Percentiles rank a stretch among this genome's conserved stretches.
These are phyloP conservation scores for Fusarium udum DNA, from an alignment of 2,329 filamentous ascomycete species.

Conservation along the genomic window DNA sequence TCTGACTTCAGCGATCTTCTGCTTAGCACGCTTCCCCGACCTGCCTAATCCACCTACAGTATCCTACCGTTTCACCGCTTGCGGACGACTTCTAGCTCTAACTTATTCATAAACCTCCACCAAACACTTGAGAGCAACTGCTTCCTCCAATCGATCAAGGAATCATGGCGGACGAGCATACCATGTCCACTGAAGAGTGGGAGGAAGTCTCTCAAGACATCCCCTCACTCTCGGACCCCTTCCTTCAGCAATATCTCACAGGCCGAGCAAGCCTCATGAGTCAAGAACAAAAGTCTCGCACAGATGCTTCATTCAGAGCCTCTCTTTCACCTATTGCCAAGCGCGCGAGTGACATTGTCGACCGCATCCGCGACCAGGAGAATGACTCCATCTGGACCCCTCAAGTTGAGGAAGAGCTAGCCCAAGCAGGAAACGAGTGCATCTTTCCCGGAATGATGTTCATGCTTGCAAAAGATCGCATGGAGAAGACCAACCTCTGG, in stretches of 20 bases:
- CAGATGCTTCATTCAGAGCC: slow-evolving; percentile 75
- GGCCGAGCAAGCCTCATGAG: slow-evolving; percentile 79
- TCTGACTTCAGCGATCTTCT: slow-evolving; percentile 16
- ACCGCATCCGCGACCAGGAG: slow-evolving; percentile 81
- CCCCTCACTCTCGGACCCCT: slow-evolving; percentile 71
- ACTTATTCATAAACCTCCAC: neutral
- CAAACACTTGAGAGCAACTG: neutral
- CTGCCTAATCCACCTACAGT: slow-evolving; percentile 35
- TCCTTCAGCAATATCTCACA: slow-evolving; percentile 82
- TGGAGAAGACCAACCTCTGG: slow-evolving; percentile 88
- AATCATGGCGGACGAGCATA: slow-evolving; percentile 45
- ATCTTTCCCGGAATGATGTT: slow-evolving; percentile 96
- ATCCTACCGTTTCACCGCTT: slow-evolving; percentile 12
- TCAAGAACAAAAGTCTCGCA: slow-evolving; percentile 83
- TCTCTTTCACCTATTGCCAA: slow-evolving; percentile 81
- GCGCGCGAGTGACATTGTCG: slow-evolving; percentile 82
- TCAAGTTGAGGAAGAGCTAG: slow-evolving; percentile 74
- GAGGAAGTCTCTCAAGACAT: slow-evolving; percentile 65
- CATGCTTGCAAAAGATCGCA: slow-evolving; percentile 81
- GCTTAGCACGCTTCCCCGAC: slow-evolving; percentile 20
- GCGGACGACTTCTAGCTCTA: neutral
- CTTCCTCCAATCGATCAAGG: neutral
- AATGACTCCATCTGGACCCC: slow-evolving; percentile 79
- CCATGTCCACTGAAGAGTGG: slow-evolving; percentile 66
- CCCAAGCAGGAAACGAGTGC: slow-evolving; percentile 67